phyloP scores from a whole-genome alignment of 1,284 basidiomycete genomes.

The Prillingera fragicola region DNA sequence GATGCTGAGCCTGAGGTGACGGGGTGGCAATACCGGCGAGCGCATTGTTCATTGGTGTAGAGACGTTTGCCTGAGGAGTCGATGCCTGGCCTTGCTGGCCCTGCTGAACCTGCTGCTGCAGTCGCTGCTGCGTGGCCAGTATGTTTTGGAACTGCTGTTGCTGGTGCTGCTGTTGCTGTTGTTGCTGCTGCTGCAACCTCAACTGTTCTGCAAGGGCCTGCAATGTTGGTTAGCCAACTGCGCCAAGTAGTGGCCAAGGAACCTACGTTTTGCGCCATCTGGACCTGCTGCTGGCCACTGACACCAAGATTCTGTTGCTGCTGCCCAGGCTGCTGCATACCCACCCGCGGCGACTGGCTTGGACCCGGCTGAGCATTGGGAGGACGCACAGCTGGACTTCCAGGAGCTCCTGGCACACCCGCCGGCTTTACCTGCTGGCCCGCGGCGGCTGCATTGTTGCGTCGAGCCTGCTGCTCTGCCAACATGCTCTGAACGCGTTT shows the following conservation, averaged over 20 bases:
- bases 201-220: slow-evolving; percentile 5
- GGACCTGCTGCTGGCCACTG: slow-evolving; percentile 10
- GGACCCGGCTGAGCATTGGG: background rate
- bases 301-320: no score
- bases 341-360: slow-evolving; percentile 10
- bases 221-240: slow-evolving; percentile 6
- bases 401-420: no score
- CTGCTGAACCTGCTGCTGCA: slow-evolving; percentile 5
- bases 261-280: slow-evolving; percentile 18
- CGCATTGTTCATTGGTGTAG: slow-evolving; percentile 11
- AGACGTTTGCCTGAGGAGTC: slow-evolving; percentile 2
- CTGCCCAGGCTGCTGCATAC: slow-evolving; percentile 11
- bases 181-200: background rate
- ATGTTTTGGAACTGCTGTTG: slow-evolving; percentile 16
- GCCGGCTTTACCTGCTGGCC: slow-evolving; percentile 3
- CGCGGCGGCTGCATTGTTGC: slow-evolving; percentile 1
- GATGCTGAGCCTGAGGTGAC: slow-evolving; percentile 13
- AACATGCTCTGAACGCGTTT: slow-evolving; percentile 20
- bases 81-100: slow-evolving; percentile 1
- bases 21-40: slow-evolving; percentile 11
- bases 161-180: slow-evolving; percentile 5
- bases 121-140: slow-evolving; percentile 13
- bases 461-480: slow-evolving; percentile 2
- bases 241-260: slow-evolving; percentile 7
- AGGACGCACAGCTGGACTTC: background rate